Evolutionary conservation across 768 basidiomycete species (phyloP), one percentile per base, ranked within the genome.

Genomic region (Boletus barrowsii): DNA sequence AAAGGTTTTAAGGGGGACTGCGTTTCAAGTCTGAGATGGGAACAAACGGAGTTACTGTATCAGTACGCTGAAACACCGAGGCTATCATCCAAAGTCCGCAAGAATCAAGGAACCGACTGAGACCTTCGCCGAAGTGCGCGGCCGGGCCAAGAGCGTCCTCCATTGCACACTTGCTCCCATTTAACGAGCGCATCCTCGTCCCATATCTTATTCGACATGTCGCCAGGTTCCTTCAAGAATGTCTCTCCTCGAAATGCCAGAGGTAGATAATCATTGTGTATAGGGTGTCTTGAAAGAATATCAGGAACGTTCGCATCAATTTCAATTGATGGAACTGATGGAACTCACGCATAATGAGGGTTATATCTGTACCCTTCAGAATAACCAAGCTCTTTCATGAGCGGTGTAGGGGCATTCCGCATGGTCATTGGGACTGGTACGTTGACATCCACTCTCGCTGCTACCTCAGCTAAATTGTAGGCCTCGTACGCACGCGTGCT

Each of bases 401-500:
- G 63, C 18, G 58, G 60, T 3, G 89, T 90, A 3, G 90, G 89
- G 10, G 89, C 88, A 68, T 93, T 93, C 30, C 92, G 79, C 61
- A 92, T 78, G 36, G 78, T 75, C 53, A 90, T 62, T 1, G 92
- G 92, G 2, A 93, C 88, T 4, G 83, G 77, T 45, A 80, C 63
- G 11, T 80, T 72, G 53, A 71, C 67, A 65, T 81, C 82, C 53
- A 61, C 61, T 63, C 79, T 79, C 7, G 83, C 87, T 2, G 82
- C 82, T 44, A 65, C 80, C 66, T 86, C 86, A 2, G 88, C 88
- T 32, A 78, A 74, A 22, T 80, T 81, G 70, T 92, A 93, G 0
- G 84, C 92, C 49, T 84, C 83, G 63, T 93, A 94, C 4, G 86
- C 71, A 20, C 91, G 81, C 0, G 88, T 90, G 30, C 84, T 87